Percentiles rank a stretch among this genome's conserved stretches.
Conservation (phyloP, 129 eudicot species). For the Kitagawia praeruptora region DNA sequence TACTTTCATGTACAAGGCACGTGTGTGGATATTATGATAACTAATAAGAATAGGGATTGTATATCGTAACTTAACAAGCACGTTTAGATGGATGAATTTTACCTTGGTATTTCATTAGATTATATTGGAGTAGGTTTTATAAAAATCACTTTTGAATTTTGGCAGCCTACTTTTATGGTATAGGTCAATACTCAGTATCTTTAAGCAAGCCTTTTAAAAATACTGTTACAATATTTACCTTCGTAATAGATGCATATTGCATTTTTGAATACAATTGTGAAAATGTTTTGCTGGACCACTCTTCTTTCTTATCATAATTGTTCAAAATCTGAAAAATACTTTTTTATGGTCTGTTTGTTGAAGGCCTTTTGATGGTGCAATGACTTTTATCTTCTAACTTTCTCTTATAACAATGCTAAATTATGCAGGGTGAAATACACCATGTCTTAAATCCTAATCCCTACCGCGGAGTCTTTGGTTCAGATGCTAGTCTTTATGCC, state of each 20-base stretch:
- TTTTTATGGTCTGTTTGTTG: neutral
- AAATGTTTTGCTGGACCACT: neutral
- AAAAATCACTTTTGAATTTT: neutral
- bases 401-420: slow-evolving; percentile 5
- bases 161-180: neutral
- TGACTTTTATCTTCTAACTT: neutral
- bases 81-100: neutral
- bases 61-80: neutral
- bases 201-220: neutral
- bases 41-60: neutral
- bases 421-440: slow-evolving; percentile 74
- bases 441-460: slow-evolving; percentile 95
- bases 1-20: neutral
- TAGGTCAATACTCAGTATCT: neutral
- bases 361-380: neutral
- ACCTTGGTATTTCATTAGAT: neutral
- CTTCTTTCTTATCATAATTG: neutral
- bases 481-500: slow-evolving; percentile 70
- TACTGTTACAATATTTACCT: neutral
- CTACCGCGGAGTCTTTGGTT: slow-evolving; percentile 82
- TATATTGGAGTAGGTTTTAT: neutral
- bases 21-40: neutral
- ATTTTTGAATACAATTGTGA: neutral
- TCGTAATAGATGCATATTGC: neutral
- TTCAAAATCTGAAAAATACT: neutral